These are phyloP conservation scores for Macrolepiota fuliginosa DNA, from an alignment of 768 basidiomycete species.

Conservation along the genomic window DNA sequence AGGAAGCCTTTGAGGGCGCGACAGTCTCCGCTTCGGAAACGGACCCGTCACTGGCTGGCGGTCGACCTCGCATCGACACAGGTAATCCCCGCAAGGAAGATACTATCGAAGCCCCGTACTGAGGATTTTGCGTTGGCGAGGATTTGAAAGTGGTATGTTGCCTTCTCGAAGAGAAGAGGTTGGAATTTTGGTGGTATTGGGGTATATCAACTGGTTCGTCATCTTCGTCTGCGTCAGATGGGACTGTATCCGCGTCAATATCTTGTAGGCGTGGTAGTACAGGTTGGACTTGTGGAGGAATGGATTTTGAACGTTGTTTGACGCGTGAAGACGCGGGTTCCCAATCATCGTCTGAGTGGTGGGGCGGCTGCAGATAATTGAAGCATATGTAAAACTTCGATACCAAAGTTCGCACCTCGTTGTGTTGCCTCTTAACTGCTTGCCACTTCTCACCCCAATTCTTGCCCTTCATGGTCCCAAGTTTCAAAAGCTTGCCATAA, in stretches of 20 bases:
- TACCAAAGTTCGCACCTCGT: slow-evolving; percentile 25
- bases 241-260: slow-evolving; percentile 6
- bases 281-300: background rate
- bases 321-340: slow-evolving; percentile 11
- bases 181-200: slow-evolving; percentile 5
- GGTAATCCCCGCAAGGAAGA: slow-evolving; percentile 3
- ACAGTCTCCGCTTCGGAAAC: slow-evolving; percentile 4
- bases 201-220: background rate
- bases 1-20: slow-evolving; percentile 1
- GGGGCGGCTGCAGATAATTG: background rate
- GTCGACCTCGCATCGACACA: background rate
- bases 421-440: slow-evolving; percentile 58
- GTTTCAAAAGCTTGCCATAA: slow-evolving; percentile 79
- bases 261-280: slow-evolving; percentile 1
- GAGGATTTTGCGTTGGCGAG: background rate
- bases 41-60: background rate
- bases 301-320: slow-evolving; percentile 7
- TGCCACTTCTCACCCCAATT: slow-evolving; percentile 86
- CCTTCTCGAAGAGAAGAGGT: background rate
- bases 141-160: background rate
- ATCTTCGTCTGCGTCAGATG: slow-evolving; percentile 2
- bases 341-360: background rate
- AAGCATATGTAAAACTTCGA: slow-evolving; percentile 10
- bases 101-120: background rate
- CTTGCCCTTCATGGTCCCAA: slow-evolving; percentile 76